A percentile compares a stretch with the other conserved stretches of the same genome.
Evolutionary conservation across 331 rosid genomes (phyloP).

Genomic region (Rhamnella rubrinervis): DNA sequence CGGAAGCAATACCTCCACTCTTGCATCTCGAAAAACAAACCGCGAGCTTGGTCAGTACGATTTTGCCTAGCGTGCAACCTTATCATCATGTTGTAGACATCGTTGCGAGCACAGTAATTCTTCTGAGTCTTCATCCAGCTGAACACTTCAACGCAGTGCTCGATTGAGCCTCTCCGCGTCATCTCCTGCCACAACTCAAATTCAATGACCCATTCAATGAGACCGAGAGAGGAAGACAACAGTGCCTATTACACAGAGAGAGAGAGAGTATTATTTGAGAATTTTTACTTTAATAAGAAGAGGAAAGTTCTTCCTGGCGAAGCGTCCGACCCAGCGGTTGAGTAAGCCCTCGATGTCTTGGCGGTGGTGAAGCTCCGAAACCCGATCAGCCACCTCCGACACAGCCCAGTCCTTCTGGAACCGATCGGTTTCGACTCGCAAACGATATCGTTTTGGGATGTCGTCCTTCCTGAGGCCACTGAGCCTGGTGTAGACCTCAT

Average conservation of each 20-base stretch:
- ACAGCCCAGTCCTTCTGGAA: constrained; percentile 89
- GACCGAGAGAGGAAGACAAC: too few relatives aligned
- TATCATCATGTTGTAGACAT: constrained; percentile 86
- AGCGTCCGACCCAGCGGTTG: constrained; percentile 86
- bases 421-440: constrained; percentile 63
- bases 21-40: constrained; percentile 93
- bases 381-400: constrained; percentile 61
- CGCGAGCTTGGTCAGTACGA: constrained; percentile 83
- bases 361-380: constrained; percentile 42
- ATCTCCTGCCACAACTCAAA: constrained; percentile 51
- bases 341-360: constrained; percentile 71
- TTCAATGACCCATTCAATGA: background rate
- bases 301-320: constrained; percentile 82
- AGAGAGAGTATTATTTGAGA: background rate
- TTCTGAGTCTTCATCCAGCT: constrained; percentile 79
- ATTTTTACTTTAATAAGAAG: constrained; percentile 56
- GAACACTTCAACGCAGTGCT: constrained; percentile 64
- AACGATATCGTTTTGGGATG: constrained; percentile 56
- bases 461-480: constrained; percentile 61
- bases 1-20: constrained; percentile 59
- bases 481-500: constrained; percentile 44
- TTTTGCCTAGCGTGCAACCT: constrained; percentile 79
- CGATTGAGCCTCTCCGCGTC: constrained; percentile 73
- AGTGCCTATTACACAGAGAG: background rate
- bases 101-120: constrained; percentile 81